Percentiles rank a stretch among this genome's conserved stretches.
These are phyloP conservation scores for Apiotrichum sp. DNA, from an alignment of 1,284 basidiomycete species.

Conservation along the genomic window DNA sequence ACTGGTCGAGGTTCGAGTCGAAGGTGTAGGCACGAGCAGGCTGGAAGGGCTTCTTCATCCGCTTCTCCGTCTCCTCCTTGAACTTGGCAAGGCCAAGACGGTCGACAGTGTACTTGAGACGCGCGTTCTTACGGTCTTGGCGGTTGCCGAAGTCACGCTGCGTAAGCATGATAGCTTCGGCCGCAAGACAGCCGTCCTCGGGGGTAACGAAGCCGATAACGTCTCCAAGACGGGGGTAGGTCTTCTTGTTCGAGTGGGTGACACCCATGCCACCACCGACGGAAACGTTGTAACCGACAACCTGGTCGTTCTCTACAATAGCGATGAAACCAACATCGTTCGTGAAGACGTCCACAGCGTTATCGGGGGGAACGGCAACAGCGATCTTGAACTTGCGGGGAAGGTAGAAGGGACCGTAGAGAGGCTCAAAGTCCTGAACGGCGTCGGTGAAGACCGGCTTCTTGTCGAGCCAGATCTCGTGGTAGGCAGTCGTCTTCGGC, in stretches of 20 bases:
- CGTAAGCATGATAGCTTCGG: conserved; percentile 87
- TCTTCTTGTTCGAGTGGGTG: conserved; percentile 98
- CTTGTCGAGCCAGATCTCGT: conserved; percentile 98
- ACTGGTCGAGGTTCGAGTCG: conserved; percentile 86
- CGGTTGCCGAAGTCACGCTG: conserved; percentile 97
- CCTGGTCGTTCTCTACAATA: conserved; percentile 67
- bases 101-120: conserved; percentile 96
- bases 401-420: conserved; percentile 96
- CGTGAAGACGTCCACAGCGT: conserved; percentile 93
- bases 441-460: conserved; percentile 88
- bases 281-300: conserved; percentile 84
- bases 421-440: conserved; percentile 86
- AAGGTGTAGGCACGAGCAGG: conserved; percentile 75
- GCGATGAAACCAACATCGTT: conserved; percentile 96
- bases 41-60: conserved; percentile 71
- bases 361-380: conserved; percentile 90
- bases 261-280: conserved; percentile 98
- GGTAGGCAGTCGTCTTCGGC: conserved; percentile 88
- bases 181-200: conserved; percentile 78
- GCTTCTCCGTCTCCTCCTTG: conserved; percentile 83
- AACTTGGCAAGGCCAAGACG: conserved; percentile 81
- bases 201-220: conserved; percentile 88
- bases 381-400: conserved; percentile 99
- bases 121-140: conserved; percentile 70
- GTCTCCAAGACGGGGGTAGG: conserved; percentile 84